Evolutionary conservation across 345 rosid species (phyloP), one percentile per base, ranked within the genome.

Genomic region (Cardamine chenopodiifolia): DNA sequence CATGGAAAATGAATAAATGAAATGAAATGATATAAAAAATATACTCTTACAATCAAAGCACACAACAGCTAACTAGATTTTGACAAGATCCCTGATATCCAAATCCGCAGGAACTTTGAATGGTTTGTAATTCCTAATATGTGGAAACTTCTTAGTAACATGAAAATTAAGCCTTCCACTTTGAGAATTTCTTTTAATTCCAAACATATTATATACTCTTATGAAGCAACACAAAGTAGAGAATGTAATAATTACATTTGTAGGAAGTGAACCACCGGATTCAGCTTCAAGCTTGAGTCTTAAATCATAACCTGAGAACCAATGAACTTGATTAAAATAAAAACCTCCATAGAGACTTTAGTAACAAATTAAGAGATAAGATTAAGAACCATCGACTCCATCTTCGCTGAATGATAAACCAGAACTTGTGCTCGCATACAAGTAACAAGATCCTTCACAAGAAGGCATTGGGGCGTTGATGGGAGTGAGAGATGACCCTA

Each of bases 71-170:
- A 94, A 71, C 67, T 95, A 97, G 85, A 86, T 81, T 85, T 91
- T 92, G 62, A 95, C 82, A 42, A 91, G 89, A 57, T 50, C 80
- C 78, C 71, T 80, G 32, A 60, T 76, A 81, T 87, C 93, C 71
- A 82, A 62, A 69, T 64, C 66, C 47, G 80, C 52, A 71, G 92
- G 90, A 77, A 87, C 83, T 80, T 83, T 85, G 75, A 85, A 90
- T 71, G 90, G 79, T 74, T 57, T 83, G 74, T 85, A 94, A 63
- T 73, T 86, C 75, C 45, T 75, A 77, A 94, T 91, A 71, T 90
- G 93, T 61, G 97, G 97, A 82, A 94, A 91, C 78, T 90, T 95
- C 72, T 83, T 87, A 55, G 81, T 73, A 69, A 91, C 97, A 97
- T 95, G 77, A 59, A 83, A 83, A 70, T 25, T 7, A 48, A 47